Evolutionary conservation across 1,284 basidiomycete genomes (phyloP).

Genomic region (Ustilago hordei): DNA sequence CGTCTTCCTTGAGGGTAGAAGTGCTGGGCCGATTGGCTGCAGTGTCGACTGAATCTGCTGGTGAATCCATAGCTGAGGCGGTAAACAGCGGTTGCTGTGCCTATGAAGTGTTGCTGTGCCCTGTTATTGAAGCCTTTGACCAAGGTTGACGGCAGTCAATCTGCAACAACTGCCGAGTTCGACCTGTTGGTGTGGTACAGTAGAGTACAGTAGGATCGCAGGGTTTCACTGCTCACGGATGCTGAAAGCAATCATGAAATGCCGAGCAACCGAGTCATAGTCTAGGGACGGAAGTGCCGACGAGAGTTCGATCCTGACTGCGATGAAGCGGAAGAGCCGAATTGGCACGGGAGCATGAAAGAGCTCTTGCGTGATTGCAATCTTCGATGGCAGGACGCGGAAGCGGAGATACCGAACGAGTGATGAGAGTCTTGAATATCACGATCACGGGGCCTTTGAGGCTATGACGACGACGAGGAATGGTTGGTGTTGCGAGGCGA

Average conservation of each 20-base stretch:
- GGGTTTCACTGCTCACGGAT: slow-evolving; percentile 5
- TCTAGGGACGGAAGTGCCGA: background rate
- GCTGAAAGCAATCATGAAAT: slow-evolving; percentile 9
- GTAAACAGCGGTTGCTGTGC: background rate
- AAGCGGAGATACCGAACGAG: background rate
- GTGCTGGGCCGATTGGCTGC: slow-evolving; percentile 2
- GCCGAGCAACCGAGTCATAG: slow-evolving; percentile 14
- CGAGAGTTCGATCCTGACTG: background rate
- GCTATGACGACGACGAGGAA: background rate
- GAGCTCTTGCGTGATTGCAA: background rate
- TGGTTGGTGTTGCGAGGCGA: background rate
- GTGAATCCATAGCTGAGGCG: background rate
- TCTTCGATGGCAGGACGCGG: background rate
- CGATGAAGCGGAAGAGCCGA: slow-evolving; percentile 13
- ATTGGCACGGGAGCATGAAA: slow-evolving; percentile 6
- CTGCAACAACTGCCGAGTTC: background rate
- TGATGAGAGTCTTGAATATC: background rate
- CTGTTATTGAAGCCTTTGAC: background rate
- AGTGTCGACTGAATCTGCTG: background rate
- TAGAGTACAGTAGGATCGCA: background rate
- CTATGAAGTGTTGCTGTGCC: slow-evolving; percentile 4
- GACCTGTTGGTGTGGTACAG: background rate
- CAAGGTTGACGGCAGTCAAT: background rate
- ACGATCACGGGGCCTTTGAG: background rate
- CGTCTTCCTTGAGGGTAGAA: slow-evolving; percentile 6